phyloP scores from a whole-genome alignment of 176 grass and related monocot genomes.

The Poa pratensis region DNA sequence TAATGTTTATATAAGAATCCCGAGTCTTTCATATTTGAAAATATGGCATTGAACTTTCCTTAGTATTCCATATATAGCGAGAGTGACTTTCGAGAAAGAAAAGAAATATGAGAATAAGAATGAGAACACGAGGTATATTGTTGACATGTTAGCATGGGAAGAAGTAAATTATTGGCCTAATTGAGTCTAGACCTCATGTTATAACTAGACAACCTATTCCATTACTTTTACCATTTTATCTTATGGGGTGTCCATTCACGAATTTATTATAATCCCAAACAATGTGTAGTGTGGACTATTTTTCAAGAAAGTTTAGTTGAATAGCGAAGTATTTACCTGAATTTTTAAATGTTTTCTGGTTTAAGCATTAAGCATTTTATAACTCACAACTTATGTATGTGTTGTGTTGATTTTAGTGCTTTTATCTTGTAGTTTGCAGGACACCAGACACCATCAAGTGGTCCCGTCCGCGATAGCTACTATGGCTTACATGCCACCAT shows the following conservation, averaged over 20 bases:
- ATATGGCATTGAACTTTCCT: too few species aligned
- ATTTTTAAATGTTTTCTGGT: not conserved
- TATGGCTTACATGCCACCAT: conserved; percentile 20
- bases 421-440: not conserved
- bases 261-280: not conserved
- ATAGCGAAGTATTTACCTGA: not conserved
- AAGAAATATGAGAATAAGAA: not conserved
- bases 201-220: not conserved
- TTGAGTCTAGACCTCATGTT: not conserved
- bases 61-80: too few species aligned
- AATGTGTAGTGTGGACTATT: not conserved
- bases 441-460: not conserved
- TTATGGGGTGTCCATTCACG: not conserved
- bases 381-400: not conserved
- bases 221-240: not conserved
- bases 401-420: not conserved
- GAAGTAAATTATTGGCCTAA: not conserved
- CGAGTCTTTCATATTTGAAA: too few species aligned
- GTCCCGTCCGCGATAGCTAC: not conserved
- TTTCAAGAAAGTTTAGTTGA: not conserved
- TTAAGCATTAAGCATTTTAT: not conserved
- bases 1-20: too few species aligned
- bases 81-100: not conserved
- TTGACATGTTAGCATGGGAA: not conserved
- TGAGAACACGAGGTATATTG: not conserved